Conservation (phyloP, 176 grass and related monocot species). For the Guadua angustifolia region DNA sequence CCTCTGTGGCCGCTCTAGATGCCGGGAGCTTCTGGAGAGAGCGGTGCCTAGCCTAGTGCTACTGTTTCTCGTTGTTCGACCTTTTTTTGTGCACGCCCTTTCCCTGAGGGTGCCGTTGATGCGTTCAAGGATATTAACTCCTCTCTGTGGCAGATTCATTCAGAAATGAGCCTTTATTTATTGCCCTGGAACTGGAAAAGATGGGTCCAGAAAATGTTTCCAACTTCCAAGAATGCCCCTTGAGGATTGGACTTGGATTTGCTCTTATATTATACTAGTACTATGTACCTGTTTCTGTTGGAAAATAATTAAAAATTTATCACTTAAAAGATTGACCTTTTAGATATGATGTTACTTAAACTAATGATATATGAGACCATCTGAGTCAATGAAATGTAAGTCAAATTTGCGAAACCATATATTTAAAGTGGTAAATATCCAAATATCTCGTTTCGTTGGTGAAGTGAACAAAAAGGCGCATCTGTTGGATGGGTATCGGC, state of each 20-base stretch:
- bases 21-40: slow-evolving; percentile 11
- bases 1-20: slow-evolving; percentile 21
- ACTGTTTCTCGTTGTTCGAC: slow-evolving; percentile 20
- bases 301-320: too few relatives aligned
- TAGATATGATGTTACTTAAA: too few relatives aligned
- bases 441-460: not conserved
- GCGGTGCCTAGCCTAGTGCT: not conserved
- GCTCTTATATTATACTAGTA: too few relatives aligned
- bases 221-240: slow-evolving; percentile 6
- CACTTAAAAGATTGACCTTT: too few relatives aligned
- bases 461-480: not conserved
- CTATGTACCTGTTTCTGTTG: too few relatives aligned
- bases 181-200: not conserved
- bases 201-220: not conserved
- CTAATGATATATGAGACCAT: too few relatives aligned
- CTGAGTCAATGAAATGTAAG: too few relatives aligned
- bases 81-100: slow-evolving; percentile 28
- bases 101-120: slow-evolving; percentile 18
- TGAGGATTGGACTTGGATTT: too few relatives aligned
- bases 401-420: too few relatives aligned
- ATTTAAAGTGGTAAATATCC: too few relatives aligned
- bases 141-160: slow-evolving; percentile 30
- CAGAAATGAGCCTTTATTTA: slow-evolving; percentile 30
- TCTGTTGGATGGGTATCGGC: not conserved
- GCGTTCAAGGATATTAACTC: slow-evolving; percentile 37